phyloP scores from a whole-genome alignment of 306 rosid species.

The Macrotyloma uniflorum region DNA sequence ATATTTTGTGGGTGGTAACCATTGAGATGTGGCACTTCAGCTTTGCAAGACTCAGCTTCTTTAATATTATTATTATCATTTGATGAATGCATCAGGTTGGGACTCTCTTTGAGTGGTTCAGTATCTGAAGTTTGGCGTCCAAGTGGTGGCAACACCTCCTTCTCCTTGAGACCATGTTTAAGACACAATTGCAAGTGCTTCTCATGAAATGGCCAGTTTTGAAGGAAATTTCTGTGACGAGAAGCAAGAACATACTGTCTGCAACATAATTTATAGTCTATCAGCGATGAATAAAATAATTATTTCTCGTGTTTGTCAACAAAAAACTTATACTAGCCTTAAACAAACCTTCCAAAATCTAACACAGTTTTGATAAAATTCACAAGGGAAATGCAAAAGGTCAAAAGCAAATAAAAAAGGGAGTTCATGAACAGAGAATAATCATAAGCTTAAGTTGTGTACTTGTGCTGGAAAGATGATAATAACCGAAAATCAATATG shows the following conservation, averaged over 20 bases:
- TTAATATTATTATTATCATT: slow-evolving; percentile 19
- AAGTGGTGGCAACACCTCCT: slow-evolving; percentile 61
- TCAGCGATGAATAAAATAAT: neutral
- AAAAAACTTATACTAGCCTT: neutral
- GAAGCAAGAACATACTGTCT: slow-evolving; percentile 58
- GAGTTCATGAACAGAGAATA: slow-evolving; percentile 25
- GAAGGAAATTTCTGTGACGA: slow-evolving; percentile 46
- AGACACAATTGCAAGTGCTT: slow-evolving; percentile 54
- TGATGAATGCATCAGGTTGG: slow-evolving; percentile 15
- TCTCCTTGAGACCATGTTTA: slow-evolving; percentile 46
- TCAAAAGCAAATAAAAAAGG: neutral
- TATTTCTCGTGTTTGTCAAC: neutral
- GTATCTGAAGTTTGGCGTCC: slow-evolving; percentile 24
- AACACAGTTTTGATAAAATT: neutral
- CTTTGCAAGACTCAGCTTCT: slow-evolving; percentile 26
- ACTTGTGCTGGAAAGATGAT: neutral
- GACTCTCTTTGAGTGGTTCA: slow-evolving; percentile 39
- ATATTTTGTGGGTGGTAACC: neutral
- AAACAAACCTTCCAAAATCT: neutral
- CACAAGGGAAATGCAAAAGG: neutral
- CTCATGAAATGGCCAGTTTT: slow-evolving; percentile 67
- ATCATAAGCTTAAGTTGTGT: neutral
- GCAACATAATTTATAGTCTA: slow-evolving; percentile 28
- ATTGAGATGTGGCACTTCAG: slow-evolving; percentile 8
- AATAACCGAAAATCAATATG: neutral